Percentiles rank a stretch among this genome's conserved stretches.
These are phyloP conservation scores for Leucocoprinus birnbaumii DNA, from an alignment of 768 basidiomycete species.

Conservation along the genomic window DNA sequence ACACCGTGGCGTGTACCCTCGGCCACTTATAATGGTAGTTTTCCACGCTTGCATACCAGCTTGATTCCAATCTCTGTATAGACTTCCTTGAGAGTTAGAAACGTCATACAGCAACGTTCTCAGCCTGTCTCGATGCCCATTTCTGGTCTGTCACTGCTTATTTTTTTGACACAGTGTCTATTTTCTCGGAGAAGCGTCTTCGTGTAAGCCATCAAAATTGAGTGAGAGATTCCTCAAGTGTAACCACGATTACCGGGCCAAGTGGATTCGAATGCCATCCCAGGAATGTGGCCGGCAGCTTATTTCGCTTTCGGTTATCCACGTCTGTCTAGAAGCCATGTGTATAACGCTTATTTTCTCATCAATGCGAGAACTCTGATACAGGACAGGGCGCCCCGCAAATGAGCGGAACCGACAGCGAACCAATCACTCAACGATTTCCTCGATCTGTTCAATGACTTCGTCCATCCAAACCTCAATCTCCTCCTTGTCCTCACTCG, in stretches of 20 bases:
- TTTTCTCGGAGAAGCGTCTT: constrained; percentile 3
- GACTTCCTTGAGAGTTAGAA: constrained; percentile 8
- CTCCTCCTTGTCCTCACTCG: constrained; percentile 70
- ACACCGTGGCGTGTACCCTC: constrained; percentile 19
- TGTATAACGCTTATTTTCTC: constrained; percentile 9
- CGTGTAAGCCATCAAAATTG: constrained; percentile 10
- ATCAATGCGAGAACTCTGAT: constrained; percentile 11
- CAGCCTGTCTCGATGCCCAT: constrained; percentile 7
- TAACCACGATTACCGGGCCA: constrained; percentile 13
- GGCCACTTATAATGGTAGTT: constrained; percentile 10
- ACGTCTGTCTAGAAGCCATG: constrained; percentile 16
- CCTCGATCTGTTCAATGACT: constrained; percentile 89
- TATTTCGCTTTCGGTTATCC: constrained; percentile 19
- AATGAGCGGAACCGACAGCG: constrained; percentile 6
- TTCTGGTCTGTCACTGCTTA: neutral
- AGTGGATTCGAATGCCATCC: neutral
- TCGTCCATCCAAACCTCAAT: constrained; percentile 95
- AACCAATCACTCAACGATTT: constrained; percentile 50
- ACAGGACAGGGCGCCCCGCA: constrained; percentile 2
- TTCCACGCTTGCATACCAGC: constrained; percentile 15
- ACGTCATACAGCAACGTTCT: constrained; percentile 5
- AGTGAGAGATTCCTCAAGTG: constrained; percentile 11
- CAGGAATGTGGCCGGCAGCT: constrained; percentile 15
- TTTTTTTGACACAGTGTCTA: constrained; percentile 7
- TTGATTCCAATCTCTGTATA: constrained; percentile 6